Conservation (phyloP, 352 stramenopile species). For the Globisporangium yorkense region DNA sequence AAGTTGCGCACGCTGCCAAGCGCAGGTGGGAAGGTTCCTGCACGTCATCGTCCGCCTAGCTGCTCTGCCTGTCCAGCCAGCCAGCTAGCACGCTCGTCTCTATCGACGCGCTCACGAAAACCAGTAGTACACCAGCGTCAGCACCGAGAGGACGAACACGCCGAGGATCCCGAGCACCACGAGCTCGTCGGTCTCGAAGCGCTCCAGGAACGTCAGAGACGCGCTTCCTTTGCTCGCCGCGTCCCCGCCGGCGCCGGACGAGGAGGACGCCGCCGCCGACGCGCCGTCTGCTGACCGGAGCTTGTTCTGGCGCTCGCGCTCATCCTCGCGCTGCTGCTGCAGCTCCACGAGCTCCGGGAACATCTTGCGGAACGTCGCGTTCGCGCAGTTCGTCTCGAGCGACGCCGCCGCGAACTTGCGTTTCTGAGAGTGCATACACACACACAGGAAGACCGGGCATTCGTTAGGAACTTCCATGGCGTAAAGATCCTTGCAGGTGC, state of each 20-base stretch:
- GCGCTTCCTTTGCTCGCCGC: not conserved
- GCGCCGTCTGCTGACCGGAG: constrained; percentile 6
- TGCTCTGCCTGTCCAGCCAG: too few species aligned
- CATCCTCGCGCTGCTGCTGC: constrained; percentile 37
- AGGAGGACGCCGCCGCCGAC: not conserved
- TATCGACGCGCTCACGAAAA: constrained; percentile 7
- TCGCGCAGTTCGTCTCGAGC: constrained; percentile 79
- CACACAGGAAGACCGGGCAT: too few species aligned
- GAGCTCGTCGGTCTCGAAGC: constrained; percentile 15
- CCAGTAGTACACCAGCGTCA: constrained; percentile 12
- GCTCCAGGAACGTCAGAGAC: constrained; percentile 7
- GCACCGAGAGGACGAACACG: constrained; percentile 17
- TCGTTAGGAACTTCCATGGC: too few species aligned
- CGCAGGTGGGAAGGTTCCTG: too few species aligned
- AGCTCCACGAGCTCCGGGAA: constrained; percentile 88
- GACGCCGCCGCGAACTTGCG: constrained; percentile 54
- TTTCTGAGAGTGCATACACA: constrained; percentile 32
- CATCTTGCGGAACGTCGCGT: constrained; percentile 76
- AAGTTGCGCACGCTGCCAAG: not conserved
- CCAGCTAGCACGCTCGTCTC: too few species aligned
- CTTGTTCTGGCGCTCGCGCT: constrained; percentile 30
- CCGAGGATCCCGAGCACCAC: constrained; percentile 13
- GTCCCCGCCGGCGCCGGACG: not conserved
- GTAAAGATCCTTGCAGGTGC: too few species aligned
- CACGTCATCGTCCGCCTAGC: too few species aligned